These are phyloP conservation scores for Chlamydomonas eustigma DNA, from an alignment of 139 green algal genomes.

Conservation along the genomic window DNA sequence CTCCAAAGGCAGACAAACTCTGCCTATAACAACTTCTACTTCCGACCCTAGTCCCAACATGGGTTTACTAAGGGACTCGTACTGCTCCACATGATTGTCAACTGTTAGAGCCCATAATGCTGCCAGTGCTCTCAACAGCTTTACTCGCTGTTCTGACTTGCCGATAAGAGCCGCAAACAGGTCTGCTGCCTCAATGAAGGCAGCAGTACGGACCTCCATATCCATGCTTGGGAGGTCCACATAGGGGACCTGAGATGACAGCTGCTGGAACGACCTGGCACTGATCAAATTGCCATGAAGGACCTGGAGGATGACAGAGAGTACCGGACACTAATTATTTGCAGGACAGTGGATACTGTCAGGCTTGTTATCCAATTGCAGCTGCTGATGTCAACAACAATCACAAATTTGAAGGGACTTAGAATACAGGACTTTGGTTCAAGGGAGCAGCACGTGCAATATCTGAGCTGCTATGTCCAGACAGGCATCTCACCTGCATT, in stretches of 20 bases:
- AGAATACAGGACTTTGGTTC: no score
- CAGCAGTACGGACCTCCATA: constrained; percentile 21
- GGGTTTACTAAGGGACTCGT: constrained; percentile 64
- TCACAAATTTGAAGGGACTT: no score
- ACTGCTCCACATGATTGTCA: constrained; percentile 28
- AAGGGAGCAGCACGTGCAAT: constrained; percentile 1
- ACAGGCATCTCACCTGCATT: constrained; percentile 62
- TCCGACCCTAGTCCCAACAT: constrained; percentile 23
- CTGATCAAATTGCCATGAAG: not conserved
- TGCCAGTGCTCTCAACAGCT: constrained; percentile 34
- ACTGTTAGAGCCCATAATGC: constrained; percentile 50
- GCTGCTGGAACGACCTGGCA: not conserved
- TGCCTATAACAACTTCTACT: constrained; percentile 28
- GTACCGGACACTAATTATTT: no score
- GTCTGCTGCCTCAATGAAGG: constrained; percentile 43
- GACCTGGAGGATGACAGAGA: not conserved
- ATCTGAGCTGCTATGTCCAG: no score
- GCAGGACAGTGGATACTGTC: no score
- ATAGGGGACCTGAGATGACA: not conserved
- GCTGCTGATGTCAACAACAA: no score
- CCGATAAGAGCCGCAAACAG: constrained; percentile 39
- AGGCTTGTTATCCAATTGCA: no score
- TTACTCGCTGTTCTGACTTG: not conserved
- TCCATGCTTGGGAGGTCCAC: constrained; percentile 11
- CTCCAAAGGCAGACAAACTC: constrained; percentile 20